These are phyloP conservation scores for Senna siamea DNA, from an alignment of 306 rosid genomes.

Conservation along the genomic window DNA sequence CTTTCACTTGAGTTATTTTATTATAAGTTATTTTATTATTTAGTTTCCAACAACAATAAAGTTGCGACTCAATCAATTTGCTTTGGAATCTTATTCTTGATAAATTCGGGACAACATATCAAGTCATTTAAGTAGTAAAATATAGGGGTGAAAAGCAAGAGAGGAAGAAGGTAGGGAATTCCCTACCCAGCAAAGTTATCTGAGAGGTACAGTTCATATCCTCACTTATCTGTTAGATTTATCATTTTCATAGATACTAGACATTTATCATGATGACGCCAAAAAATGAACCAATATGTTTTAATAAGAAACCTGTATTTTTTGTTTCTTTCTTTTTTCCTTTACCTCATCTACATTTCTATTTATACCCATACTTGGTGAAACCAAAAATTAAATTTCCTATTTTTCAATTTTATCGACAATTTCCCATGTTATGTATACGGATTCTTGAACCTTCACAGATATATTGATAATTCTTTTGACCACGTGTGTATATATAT, in stretches of 20 bases:
- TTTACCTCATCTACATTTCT: background rate
- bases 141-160: too few relatives aligned
- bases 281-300: background rate
- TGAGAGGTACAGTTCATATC: background rate
- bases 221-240: background rate
- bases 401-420: background rate
- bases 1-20: too few relatives aligned
- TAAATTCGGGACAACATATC: too few relatives aligned
- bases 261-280: background rate
- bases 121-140: too few relatives aligned
- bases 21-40: too few relatives aligned
- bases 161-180: too few relatives aligned
- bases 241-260: background rate
- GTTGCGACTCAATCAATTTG: too few relatives aligned
- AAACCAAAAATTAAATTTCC: slow-evolving; percentile 41
- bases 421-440: slow-evolving; percentile 18
- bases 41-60: too few relatives aligned
- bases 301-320: background rate
- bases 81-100: too few relatives aligned
- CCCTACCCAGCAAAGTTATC: too few relatives aligned
- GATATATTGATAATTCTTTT: slow-evolving; percentile 35
- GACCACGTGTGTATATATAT: slow-evolving; percentile 6
- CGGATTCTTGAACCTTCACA: slow-evolving; percentile 38
- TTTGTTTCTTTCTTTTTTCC: too few relatives aligned
- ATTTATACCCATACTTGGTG: slow-evolving; percentile 20